Base-by-base conservation (phyloP, 345 rosid genomes). In the Chamaenerion angustifolium region DNA sequence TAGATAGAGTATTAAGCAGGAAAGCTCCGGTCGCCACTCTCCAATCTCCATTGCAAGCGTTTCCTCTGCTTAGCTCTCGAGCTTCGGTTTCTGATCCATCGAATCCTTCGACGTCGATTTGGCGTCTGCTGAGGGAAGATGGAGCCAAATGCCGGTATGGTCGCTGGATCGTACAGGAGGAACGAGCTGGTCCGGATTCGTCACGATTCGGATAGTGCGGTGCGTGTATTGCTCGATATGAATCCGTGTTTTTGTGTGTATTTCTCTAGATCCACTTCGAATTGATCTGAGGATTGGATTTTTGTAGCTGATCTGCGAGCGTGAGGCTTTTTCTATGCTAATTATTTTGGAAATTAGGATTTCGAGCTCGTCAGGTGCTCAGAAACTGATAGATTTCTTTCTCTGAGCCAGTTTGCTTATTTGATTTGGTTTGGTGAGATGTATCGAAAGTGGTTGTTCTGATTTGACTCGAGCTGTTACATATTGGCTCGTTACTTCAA, bases 91-190 rank as follows among this genome's bases (percentile, higher is more conserved):
- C 12, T 10, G 37, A 17, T 31, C 37, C 37, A 0, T 31, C 35
- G 52, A 49, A 9, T 19, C 31, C 13, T 23, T 23, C 12, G 40
- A 12, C 14, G 6, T 31, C 17, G 4, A 15, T 49, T 23, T 27
- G 35, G 40, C 10, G 42, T 9, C 4, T 10, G 25, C 42, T 25
- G 41, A 25, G 17, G 40, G 15, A 49, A n/a, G 16, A 85, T 90
- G 98, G 98, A 90, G 75, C 95, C 98, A 40, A 83, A 83, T 35
- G 94, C 94, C 37, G 98, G 98, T 46, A 88, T 90, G 15, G 94
- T 90, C 10, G 98, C 95, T 10, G 98, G 98, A 31, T 90, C 95
- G 11, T 95, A 90, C 80, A 83, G 85, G 68, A 85, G 94, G 59
- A 83, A 90, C 23, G 98, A 90, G 69, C 94, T 90, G 23, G 90